Conservation (phyloP, 106 monocot species). For the Hemerocallis citrina region DNA sequence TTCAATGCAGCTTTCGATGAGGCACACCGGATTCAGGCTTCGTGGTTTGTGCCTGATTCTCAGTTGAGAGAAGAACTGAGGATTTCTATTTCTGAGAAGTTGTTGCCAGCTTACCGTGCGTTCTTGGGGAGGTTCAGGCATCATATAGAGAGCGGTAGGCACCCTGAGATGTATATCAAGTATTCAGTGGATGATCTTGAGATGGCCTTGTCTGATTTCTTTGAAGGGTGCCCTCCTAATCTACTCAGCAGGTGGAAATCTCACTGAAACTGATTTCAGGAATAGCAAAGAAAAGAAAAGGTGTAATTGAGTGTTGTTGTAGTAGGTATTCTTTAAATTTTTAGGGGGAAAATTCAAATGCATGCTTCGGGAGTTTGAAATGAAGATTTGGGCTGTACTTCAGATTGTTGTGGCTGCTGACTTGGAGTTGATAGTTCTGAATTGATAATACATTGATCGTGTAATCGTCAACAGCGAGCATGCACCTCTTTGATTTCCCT, state of each 20-base stretch:
- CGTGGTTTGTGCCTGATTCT: conserved; percentile 69
- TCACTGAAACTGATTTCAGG: conserved; percentile 19
- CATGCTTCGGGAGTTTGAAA: neutral
- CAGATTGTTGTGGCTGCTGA: conserved; percentile 7
- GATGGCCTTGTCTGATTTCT: conserved; percentile 62
- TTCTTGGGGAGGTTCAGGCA: conserved; percentile 82
- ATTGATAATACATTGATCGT: neutral
- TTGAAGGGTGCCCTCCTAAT: conserved; percentile 55
- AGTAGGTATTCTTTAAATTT: conserved; percentile 48
- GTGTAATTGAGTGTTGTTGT: conserved; percentile 9
- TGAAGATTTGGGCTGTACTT: neutral
- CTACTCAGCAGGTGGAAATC: conserved; percentile 42
- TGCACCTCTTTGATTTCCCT: conserved; percentile 20
- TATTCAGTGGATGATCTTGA: conserved; percentile 95
- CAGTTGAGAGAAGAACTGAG: conserved; percentile 90
- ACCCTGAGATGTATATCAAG: conserved; percentile 87
- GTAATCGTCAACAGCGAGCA: neutral
- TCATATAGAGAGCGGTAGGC: conserved; percentile 75
- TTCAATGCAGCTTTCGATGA: conserved; percentile 95
- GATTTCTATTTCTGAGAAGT: conserved; percentile 68
- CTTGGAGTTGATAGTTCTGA: too few relatives aligned
- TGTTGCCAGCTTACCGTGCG: conserved; percentile 83
- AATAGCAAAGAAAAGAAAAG: neutral
- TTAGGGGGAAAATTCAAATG: conserved; percentile 12
- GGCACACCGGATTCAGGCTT: conserved; percentile 54